Evolutionary conservation across 129 eudicot species (phyloP).

Genomic region (Flaveria trinervia): DNA sequence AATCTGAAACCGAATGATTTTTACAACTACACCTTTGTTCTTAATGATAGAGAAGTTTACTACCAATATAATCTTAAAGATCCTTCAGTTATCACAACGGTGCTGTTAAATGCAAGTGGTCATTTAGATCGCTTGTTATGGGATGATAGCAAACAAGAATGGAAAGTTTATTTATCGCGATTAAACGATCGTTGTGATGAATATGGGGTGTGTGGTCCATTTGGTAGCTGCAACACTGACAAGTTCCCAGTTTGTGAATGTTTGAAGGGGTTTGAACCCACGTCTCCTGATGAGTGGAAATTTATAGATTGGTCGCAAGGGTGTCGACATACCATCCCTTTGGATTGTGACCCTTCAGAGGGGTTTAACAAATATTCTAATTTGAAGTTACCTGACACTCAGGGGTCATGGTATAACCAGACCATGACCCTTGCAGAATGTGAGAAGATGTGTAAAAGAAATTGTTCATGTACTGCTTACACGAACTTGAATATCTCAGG

Average conservation of each 20-base stretch:
- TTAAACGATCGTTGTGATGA: neutral
- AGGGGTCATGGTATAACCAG: neutral
- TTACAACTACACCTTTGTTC: constrained; percentile 2
- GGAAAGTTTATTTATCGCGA: neutral
- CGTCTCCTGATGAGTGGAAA: neutral
- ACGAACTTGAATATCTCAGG: neutral
- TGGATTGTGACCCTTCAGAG: neutral
- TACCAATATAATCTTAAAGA: neutral
- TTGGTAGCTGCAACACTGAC: neutral
- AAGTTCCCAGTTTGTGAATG: neutral
- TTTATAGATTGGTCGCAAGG: neutral
- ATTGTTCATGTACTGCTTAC: constrained; percentile 4
- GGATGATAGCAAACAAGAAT: neutral
- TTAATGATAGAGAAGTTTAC: neutral
- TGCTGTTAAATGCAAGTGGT: neutral
- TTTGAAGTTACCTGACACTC: neutral
- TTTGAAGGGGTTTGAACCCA: constrained; percentile 1
- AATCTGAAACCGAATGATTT: neutral
- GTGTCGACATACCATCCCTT: neutral
- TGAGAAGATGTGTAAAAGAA: neutral
- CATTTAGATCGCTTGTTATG: neutral
- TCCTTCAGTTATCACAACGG: neutral
- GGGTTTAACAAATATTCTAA: neutral
- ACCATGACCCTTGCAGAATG: neutral
- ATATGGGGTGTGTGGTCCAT: neutral